Base-by-base conservation (phyloP, 129 eudicot genomes). In the Flaveria linearis region DNA sequence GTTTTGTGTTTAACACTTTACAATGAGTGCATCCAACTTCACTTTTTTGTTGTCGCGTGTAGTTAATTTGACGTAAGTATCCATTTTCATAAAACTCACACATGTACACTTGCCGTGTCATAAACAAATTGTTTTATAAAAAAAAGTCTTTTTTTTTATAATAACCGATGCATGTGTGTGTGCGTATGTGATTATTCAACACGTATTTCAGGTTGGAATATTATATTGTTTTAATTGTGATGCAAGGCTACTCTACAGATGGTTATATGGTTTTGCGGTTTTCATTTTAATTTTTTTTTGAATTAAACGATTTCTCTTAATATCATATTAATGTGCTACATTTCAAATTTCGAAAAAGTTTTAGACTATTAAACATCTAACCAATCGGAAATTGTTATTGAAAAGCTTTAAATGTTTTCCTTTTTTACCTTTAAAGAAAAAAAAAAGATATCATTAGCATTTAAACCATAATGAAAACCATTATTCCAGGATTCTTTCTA, bases 401-500 rank as follows among this genome's bases (percentile, higher is more conserved):
- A 20, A 41, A 71, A 42, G 66, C 63, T 51, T 61, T 55, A 45
- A 47, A 72, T 50, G 71, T 58, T 30, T 76, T 56, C 53, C 45
- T 63, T 66, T n/a, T 68, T 76, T 77, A 68, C 80, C 53, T 10
- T 22, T 49, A 11, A 85, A 51, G 62, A 41, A 49, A 62, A 74
- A 10, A 33, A 49, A 25, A 26, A 18, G 46, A 72, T 50, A 86
- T 84, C 66, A 84, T 79, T 82, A 65, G 79, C 82, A 88, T 86
- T 88, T 60, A 76, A 78, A 69, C 41, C 41, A 71, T 26, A 76
- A 79, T 28, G 42, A 61, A 71, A 58, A 60, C 71, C 42, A 51
- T 78, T 78, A 84, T 75, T 62, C 58, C 71, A 33, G 68, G 85
- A 88, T 86, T 75, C 76, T 77, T 71, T 78, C 12, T 71, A 62